Evolutionary conservation across 768 basidiomycete species (phyloP).

Genomic region (Candolleomyces efflorescens): DNA sequence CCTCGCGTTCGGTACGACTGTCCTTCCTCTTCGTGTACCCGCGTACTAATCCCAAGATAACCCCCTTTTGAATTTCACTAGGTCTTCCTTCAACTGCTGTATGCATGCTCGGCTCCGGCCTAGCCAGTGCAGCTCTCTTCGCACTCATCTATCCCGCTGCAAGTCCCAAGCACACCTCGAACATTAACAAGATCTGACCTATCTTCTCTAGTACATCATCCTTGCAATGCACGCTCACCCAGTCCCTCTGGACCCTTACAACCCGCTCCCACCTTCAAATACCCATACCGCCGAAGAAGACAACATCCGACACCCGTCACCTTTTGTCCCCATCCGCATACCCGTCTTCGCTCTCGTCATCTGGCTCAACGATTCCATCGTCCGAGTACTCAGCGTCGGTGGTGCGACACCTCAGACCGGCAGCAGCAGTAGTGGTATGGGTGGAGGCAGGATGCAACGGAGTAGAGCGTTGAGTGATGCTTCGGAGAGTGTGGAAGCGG

Average conservation of each 20-base stretch:
- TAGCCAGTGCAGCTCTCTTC: slow-evolving; percentile 81
- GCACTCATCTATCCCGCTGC: slow-evolving; percentile 80
- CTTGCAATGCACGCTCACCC: slow-evolving; percentile 80
- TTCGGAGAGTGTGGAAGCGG: slow-evolving; percentile 61
- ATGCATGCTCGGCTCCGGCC: slow-evolving; percentile 67
- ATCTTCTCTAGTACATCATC: slow-evolving; percentile 63
- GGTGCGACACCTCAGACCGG: slow-evolving; percentile 18
- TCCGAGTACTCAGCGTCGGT: slow-evolving; percentile 57
- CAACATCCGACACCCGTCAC: slow-evolving; percentile 60
- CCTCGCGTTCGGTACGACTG: slow-evolving; percentile 68
- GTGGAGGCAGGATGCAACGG: slow-evolving; percentile 10
- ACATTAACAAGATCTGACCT: slow-evolving; percentile 1
- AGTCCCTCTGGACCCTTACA: slow-evolving; percentile 71
- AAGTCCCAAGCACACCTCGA: slow-evolving; percentile 21
- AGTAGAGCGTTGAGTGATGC: slow-evolving; percentile 40
- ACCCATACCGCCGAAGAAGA: slow-evolving; percentile 28
- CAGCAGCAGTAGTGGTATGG: too few relatives aligned
- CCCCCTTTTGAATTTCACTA: slow-evolving; percentile 26
- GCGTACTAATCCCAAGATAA: too few relatives aligned
- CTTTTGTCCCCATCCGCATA: slow-evolving; percentile 75
- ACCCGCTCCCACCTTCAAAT: slow-evolving; percentile 35
- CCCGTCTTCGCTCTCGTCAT: slow-evolving; percentile 74
- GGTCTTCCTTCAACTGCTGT: slow-evolving; percentile 69
- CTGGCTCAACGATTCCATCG: slow-evolving; percentile 68
- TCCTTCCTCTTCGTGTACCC: neutral